Percentiles rank a stretch among this genome's conserved stretches.
Conservation (phyloP, 345 rosid species). For the Angophora floribunda region DNA sequence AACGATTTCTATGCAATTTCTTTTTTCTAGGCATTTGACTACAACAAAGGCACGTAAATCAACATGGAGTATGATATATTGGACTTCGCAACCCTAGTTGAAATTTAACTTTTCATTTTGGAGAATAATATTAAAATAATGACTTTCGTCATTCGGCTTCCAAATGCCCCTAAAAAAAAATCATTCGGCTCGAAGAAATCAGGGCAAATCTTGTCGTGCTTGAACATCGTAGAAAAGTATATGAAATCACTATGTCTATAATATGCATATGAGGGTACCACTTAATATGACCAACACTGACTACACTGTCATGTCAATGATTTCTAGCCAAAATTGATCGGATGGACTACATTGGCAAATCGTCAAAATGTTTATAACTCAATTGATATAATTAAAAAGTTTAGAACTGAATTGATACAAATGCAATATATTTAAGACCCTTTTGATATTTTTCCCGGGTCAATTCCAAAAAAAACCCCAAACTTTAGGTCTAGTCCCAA, state of each 20-base stretch:
- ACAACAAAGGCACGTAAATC: neutral
- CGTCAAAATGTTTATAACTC: too few species aligned
- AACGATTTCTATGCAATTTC: neutral
- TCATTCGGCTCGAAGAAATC: neutral
- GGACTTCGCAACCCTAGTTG: neutral
- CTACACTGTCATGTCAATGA: too few species aligned
- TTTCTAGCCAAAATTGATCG: accelerated
- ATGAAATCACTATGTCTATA: neutral
- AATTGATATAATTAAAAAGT: too few species aligned
- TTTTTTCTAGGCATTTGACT: neutral
- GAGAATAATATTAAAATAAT: neutral
- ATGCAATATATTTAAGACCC: too few species aligned
- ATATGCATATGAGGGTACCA: neutral
- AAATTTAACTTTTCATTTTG: neutral
- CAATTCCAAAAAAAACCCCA: too few species aligned
- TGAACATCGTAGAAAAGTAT: neutral
- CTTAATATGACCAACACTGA: accelerated
- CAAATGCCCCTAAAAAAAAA: neutral
- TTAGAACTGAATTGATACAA: neutral
- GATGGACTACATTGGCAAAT: neutral
- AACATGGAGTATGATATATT: neutral
- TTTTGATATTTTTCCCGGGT: too few species aligned
- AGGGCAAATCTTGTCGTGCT: neutral
- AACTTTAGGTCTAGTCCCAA: too few species aligned
- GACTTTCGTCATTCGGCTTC: neutral